Base-by-base conservation (phyloP, 106 monocot genomes). In the Apostasia ramifera region DNA sequence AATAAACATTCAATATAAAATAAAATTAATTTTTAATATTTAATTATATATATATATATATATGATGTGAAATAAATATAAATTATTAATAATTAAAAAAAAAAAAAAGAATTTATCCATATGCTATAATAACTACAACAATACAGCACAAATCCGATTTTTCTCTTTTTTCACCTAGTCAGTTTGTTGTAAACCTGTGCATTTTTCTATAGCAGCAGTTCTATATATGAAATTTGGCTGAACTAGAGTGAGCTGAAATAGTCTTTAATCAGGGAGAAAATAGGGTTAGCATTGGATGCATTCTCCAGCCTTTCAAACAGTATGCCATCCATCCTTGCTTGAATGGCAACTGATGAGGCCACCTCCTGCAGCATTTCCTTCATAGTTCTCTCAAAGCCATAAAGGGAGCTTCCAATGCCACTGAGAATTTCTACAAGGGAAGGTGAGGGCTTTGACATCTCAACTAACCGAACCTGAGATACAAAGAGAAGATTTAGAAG, bases 301-400 rank as follows among this genome's bases (percentile, higher is more conserved):
- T 74, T 68, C 14, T 48, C 81, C 61, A 78, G 61, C 26, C 78
- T 80, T 76, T 94, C 90, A 68, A 94, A 90, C 40, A 90, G 47
- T 47, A 84, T 81, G 13, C 83, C 84, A 62, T 90, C 94, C 75
- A 90, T 82, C 81, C 87, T 86, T 26, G 94, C 87, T 74, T 94
- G 94, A 66, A 94, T 80, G 4, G 78, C 86, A 61, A 53, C 55
- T 5, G 67, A 73, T 15, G 77, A 72, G 45, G 75, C 44, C 42
- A 86, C 8, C 40, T 86, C 86, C 51, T 81, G 78, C 54, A 90
- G 42, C 60, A 85, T 71, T 63, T 73, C 81, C 72, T 87, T 90
- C 64, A 90, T 60, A 26, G 79, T 70, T 40, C 12, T 75, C n/a
- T 94, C 82, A 2, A 87, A 52, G 43, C 82, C 82, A 53, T 85